Base-by-base conservation (phyloP, 2,329 filamentous ascomycete genomes). In the Beauveria pseudobassiana region DNA sequence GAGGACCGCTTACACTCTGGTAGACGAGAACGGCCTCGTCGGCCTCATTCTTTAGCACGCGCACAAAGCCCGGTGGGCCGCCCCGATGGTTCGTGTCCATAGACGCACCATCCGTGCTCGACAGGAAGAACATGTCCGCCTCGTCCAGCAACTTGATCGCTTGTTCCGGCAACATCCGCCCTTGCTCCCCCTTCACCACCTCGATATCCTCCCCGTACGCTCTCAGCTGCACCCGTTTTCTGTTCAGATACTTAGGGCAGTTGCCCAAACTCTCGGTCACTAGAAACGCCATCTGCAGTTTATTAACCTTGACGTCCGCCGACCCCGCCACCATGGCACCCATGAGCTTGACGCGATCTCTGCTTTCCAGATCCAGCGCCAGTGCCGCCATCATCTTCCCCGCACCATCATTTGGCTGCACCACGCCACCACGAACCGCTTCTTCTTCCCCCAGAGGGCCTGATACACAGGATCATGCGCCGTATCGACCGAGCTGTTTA, bases 81-180 rank as follows among this genome's bases (percentile, higher is more conserved):
- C 91, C 91, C 6, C 91, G 84, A 68, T 91, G 85, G 69, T 96
- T 96, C 7, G 87, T 90, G 71, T 96, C 91, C 91, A 96, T 96
- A 60, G 85, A 85, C 16, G 76, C 72, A 16, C 83, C 80, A 67
- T 88, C 80, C 1, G 82, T 82, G 22, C 85, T 89, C 20, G 89
- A 87, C 45, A 96, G 75, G 74, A 96, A 96, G 72, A 96, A 86
- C 66, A 92, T 78, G 70, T 96, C 91, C 2, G 88, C 82, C 64
- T 81, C 80, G 1, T 71, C 69, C 18, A 96, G 75, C 34, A 95
- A 69, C 8, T 81, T 75, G 9, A 87, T 64, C 1, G 87, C 88
- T 55, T 79, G 77, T 8, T 70, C 67, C 0, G 82, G 73, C 4
- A 93, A 74, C 28, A 74, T 75, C 9, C 76, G 64, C 1, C 70